phyloP scores from a whole-genome alignment of 2,329 filamentous ascomycete genomes.

The Aspergillus awamori region DNA sequence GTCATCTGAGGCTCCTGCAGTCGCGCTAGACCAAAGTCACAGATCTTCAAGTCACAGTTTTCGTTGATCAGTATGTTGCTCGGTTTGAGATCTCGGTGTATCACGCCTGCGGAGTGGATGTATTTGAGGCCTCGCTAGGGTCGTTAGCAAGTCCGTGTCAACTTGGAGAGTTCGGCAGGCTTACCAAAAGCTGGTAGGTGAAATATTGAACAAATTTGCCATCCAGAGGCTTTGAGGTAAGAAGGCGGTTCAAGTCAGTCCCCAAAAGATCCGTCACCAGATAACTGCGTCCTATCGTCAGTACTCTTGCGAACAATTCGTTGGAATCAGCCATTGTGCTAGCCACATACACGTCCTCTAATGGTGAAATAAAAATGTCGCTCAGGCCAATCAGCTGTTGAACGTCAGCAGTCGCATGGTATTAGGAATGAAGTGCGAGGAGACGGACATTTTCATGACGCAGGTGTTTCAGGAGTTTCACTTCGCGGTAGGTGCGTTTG shows the following conservation, averaged over 20 bases:
- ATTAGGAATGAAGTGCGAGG: background rate
- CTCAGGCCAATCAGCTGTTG: constrained; percentile 91
- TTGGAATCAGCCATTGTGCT: constrained; percentile 32
- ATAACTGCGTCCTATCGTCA: constrained; percentile 62
- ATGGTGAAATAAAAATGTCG: constrained; percentile 98
- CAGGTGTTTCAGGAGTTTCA: constrained; percentile 96
- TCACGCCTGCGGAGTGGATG: constrained; percentile 95
- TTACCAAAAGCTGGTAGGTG: constrained; percentile 95
- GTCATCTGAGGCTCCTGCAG: constrained; percentile 99
- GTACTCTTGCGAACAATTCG: background rate
- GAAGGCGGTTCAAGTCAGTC: constrained; percentile 90
- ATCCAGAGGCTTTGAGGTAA: constrained; percentile 92
- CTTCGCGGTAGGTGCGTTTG: constrained; percentile 94
- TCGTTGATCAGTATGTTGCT: constrained; percentile 99
- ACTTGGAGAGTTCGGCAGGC: background rate
- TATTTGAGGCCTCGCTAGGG: constrained; percentile 92
- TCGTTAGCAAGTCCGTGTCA: background rate
- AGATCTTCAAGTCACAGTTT: constrained; percentile 99
- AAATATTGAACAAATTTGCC: constrained; percentile 99
- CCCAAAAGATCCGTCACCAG: constrained; percentile 97
- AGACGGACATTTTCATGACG: constrained; percentile 88
- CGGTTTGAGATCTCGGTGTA: constrained; percentile 95
- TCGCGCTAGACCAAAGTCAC: constrained; percentile 94
- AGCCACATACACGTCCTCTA: constrained; percentile 83
- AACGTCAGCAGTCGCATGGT: constrained; percentile 14